A percentile compares a stretch with the other conserved stretches of the same genome.
phyloP scores from a whole-genome alignment of 768 basidiomycete genomes.

The Lactifluus hygrophoroides region DNA sequence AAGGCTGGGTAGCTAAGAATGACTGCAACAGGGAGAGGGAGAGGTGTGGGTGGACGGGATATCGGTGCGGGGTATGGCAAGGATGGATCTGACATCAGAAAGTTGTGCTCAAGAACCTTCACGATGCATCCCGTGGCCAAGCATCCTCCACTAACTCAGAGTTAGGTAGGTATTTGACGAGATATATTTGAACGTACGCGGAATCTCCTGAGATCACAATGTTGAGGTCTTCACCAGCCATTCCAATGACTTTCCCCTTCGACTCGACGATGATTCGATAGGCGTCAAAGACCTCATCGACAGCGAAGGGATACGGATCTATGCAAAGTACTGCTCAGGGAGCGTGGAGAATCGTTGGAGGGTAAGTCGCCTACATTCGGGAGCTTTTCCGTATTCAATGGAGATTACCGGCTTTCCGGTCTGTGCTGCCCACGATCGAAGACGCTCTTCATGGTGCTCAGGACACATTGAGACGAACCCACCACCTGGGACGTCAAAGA shows the following conservation, averaged over 20 bases:
- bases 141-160: slow-evolving; percentile 64
- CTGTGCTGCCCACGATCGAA: slow-evolving; percentile 74
- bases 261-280: slow-evolving; percentile 78
- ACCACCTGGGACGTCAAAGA: slow-evolving; percentile 91
- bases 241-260: slow-evolving; percentile 72
- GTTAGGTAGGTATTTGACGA: slow-evolving; percentile 7
- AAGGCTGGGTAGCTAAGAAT: slow-evolving; percentile 87
- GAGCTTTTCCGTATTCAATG: slow-evolving; percentile 93
- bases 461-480: slow-evolving; percentile 97
- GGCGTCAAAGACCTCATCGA: slow-evolving; percentile 90
- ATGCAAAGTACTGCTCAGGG: background rate
- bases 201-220: slow-evolving; percentile 88
- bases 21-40: slow-evolving; percentile 73
- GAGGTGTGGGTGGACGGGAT: slow-evolving; percentile 28
- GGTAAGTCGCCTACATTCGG: slow-evolving; percentile 61
- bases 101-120: slow-evolving; percentile 66
- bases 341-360: background rate
- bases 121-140: slow-evolving; percentile 79
- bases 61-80: slow-evolving; percentile 5
- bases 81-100: slow-evolving; percentile 22
- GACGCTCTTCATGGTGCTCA: slow-evolving; percentile 91
- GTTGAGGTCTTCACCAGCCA: slow-evolving; percentile 74
- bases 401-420: slow-evolving; percentile 75
- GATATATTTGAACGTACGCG: slow-evolving; percentile 55
- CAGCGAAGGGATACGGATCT: slow-evolving; percentile 97